Evolutionary conservation across 148 eudicot species (phyloP), one percentile per base, ranked within the genome.

Genomic region (Fallopia convolvulus): DNA sequence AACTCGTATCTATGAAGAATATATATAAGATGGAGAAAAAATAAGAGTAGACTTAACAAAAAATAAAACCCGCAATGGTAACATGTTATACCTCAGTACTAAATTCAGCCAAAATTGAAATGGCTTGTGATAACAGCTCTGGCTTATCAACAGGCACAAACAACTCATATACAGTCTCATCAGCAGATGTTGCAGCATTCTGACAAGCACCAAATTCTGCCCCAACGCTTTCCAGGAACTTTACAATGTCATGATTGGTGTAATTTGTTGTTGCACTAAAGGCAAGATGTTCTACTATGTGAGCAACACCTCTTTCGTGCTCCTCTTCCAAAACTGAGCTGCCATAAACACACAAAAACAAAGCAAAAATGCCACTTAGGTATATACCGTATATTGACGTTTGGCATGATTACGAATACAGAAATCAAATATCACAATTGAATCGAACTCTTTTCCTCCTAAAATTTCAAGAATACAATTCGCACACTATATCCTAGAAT

Each of bases 191-290:
- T 72, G 85, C 81, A 32, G 98, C 98, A 85, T 93, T 91, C 76
- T 91, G 97, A 83, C 98, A 93, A 77, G 98, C 92, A 78, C 98
- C 98, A 78, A 93, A 93, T 78, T 89, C 98, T 63, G 96, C 98
- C 78, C 98, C 98, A 60, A 93, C 84, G 80, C 98, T 93, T 78
- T 93, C 98, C 65, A 93, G 89, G 89, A 93, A 93, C 76, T 85
- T 91, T 15, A 93, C 85, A 70, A 93, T 88, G 77, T 93, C 98
- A 77, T 93, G 98, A 83, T 93, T 89, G 40, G 93, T 83, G 80
- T 91, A 93, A 50, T 88, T 93, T 79, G 88, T 81, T 52, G 98
- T 93, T 74, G 98, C 93, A 81, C 92, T 93, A 80, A 93, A 93
- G 68, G 98, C 98, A 71, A 93, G 90, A 87, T 93, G 98, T 86